phyloP scores from a whole-genome alignment of 2,329 filamentous ascomycete species.

The Fusarium heterosporum region DNA sequence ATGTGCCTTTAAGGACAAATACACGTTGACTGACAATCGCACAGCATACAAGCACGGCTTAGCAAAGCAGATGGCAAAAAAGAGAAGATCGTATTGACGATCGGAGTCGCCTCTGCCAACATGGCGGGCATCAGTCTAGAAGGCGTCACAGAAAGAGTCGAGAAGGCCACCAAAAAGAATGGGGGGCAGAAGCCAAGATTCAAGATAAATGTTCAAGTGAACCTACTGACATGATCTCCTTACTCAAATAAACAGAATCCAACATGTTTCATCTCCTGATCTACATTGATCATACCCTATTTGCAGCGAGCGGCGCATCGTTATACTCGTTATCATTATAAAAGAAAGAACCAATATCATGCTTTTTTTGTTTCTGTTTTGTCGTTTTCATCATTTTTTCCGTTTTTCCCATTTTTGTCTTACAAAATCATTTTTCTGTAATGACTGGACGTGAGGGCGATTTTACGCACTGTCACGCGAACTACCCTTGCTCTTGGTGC shows the following conservation, averaged over 20 bases:
- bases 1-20: not conserved
- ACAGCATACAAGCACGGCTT: constrained; percentile 49
- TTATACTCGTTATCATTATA: constrained; percentile 38
- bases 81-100: constrained; percentile 52
- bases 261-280: constrained; percentile 24
- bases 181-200: constrained; percentile 48
- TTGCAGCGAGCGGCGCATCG: constrained; percentile 28
- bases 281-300: constrained; percentile 12
- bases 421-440: constrained; percentile 28
- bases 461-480: constrained; percentile 45
- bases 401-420: constrained; percentile 14
- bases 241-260: constrained; percentile 27
- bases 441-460: constrained; percentile 32
- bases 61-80: constrained; percentile 51
- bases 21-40: constrained; percentile 36
- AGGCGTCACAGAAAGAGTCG: constrained; percentile 51
- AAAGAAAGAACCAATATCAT: constrained; percentile 10
- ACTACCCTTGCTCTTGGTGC: constrained; percentile 43
- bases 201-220: constrained; percentile 51
- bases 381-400: constrained; percentile 23
- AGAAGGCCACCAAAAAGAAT: constrained; percentile 51
- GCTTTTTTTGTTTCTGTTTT: constrained; percentile 26
- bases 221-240: constrained; percentile 39
- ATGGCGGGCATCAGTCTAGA: constrained; percentile 50
- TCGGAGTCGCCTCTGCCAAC: constrained; percentile 50